Base-by-base conservation (phyloP, 2,329 filamentous ascomycete genomes). In the Aspergillus versicolor region DNA sequence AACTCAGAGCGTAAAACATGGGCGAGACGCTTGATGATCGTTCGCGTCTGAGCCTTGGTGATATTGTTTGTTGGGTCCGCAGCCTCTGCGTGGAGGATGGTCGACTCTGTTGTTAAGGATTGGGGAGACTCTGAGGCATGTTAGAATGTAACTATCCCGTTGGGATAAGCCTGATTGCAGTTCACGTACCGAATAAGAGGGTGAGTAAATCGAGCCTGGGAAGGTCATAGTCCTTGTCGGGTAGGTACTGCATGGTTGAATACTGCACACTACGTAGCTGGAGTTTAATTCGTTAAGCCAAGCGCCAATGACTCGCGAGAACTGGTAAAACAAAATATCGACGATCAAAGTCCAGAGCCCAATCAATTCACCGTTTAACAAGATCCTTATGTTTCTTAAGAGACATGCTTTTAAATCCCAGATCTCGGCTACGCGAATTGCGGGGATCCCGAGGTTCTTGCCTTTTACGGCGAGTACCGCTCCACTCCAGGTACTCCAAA, bases 51-150 rank as follows among this genome's bases (percentile, higher is more conserved):
- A 1, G 77, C 72, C 66, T 83, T 86, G 46, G 81, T 87, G 55
- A 88, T 71, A 53, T 68, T 65, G 51, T 81, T 77, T n/a, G 73
- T 73, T 0, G 84, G 82, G 49, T 86, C 75, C 5, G 78, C 76
- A 0, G 86, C 85, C 62, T 86, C 84, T 43, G 79, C 75, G 66
- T 87, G 84, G 4, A 88, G 70, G 2, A 81, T 64, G 0, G 80
- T 82, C 51, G 84, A 76, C 45, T 83, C 79, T 21, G 77, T 57
- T 13, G 54, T 58, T 3, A 56, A 13, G 12, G 54, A 59, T 4
- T 58, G 41, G 2, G 54, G 52, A 4, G 59, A 61, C 7, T 60
- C 57, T 60, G 40, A 21, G 15, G 21, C 27, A 30, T 17, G 41
- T 49, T 41, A 50, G 24, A 30, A 9, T 12, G 3, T 17, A 27